Percentiles rank a stretch among this genome's conserved stretches.
Conservation (phyloP, 2,329 filamentous ascomycete species). For the Pseudofabraea citricarpa region DNA sequence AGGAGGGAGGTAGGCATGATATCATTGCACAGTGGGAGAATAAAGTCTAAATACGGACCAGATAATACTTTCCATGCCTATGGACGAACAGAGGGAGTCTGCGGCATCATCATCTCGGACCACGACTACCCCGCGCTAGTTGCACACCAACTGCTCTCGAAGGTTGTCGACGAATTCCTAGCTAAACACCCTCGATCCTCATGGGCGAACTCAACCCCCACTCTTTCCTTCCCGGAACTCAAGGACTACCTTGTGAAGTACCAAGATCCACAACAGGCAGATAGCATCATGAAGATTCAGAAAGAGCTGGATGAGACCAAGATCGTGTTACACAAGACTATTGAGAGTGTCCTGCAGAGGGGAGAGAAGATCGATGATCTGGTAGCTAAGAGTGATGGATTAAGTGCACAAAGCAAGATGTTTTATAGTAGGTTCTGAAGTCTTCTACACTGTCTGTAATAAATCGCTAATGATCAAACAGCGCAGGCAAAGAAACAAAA, state of each 20-base stretch:
- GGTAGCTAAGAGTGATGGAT: slow-evolving; percentile 85
- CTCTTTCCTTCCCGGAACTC: slow-evolving; percentile 64
- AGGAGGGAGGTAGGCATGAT: slow-evolving; percentile 68
- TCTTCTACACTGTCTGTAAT: background rate
- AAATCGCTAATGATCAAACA: slow-evolving; percentile 20
- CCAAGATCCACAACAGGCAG: slow-evolving; percentile 74
- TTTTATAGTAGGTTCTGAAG: slow-evolving; percentile 69
- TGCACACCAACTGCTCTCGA: slow-evolving; percentile 81
- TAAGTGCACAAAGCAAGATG: slow-evolving; percentile 94
- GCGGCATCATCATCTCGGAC: slow-evolving; percentile 73
- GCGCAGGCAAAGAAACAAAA: slow-evolving; percentile 75
- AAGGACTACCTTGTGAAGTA: slow-evolving; percentile 68
- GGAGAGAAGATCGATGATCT: slow-evolving; percentile 96
- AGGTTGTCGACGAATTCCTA: slow-evolving; percentile 84
- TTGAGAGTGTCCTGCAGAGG: slow-evolving; percentile 80
- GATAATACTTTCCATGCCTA: slow-evolving; percentile 76
- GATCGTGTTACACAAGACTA: slow-evolving; percentile 95
- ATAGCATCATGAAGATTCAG: slow-evolving; percentile 93
- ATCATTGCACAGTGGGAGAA: too few relatives aligned
- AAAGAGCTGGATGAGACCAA: slow-evolving; percentile 97
- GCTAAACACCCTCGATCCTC: slow-evolving; percentile 66
- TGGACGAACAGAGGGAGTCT: slow-evolving; percentile 67
- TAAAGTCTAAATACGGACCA: too few relatives aligned
- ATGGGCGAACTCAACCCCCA: slow-evolving; percentile 53
- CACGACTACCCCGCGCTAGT: slow-evolving; percentile 72